Percentiles rank a stretch among this genome's conserved stretches.
These are phyloP conservation scores for Vickermania spadyakhi DNA, from an alignment of 208 protist species.

Conservation along the genomic window DNA sequence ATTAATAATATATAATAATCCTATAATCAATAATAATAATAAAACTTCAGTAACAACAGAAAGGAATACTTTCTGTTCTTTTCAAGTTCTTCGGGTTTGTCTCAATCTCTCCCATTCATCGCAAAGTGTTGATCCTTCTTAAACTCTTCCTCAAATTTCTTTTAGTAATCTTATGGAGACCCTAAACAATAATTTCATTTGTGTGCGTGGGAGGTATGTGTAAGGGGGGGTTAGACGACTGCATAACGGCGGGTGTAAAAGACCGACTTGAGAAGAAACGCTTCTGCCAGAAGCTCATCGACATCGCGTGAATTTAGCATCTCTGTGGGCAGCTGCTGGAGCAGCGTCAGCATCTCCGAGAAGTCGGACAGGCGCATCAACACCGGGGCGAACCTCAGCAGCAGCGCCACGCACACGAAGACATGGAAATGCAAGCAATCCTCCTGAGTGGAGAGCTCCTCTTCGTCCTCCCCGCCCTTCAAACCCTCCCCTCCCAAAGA, in stretches of 20 bases:
- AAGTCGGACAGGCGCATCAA: conserved; percentile 54
- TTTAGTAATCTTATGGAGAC: no score
- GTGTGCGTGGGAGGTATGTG: no score
- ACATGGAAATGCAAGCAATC: conserved; percentile 33
- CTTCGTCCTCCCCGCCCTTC: no score
- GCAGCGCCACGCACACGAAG: conserved; percentile 83
- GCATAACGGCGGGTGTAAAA: conserved; percentile 56
- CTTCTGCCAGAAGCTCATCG: conserved; percentile 52
- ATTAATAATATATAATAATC: background rate
- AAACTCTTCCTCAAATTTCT: no score
- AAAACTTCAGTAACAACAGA: conserved; percentile 4
- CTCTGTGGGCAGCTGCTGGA: conserved; percentile 66
- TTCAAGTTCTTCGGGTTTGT: no score
- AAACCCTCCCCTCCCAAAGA: background rate
- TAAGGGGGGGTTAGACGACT: no score
- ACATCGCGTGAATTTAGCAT: conserved; percentile 35
- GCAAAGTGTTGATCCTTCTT: no score
- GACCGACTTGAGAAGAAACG: conserved; percentile 53
- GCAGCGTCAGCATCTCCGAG: conserved; percentile 39
- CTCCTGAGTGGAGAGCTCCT: no score
- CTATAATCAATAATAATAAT: conserved; percentile 3
- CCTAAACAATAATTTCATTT: no score
- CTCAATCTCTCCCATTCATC: no score
- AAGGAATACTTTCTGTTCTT: no score
- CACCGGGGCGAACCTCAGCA: conserved; percentile 46